A percentile compares a stretch with the other conserved stretches of the same genome.
These are phyloP conservation scores for Hypoxylon cercidicola DNA, from an alignment of 495 filamentous ascomycete genomes.

Conservation along the genomic window DNA sequence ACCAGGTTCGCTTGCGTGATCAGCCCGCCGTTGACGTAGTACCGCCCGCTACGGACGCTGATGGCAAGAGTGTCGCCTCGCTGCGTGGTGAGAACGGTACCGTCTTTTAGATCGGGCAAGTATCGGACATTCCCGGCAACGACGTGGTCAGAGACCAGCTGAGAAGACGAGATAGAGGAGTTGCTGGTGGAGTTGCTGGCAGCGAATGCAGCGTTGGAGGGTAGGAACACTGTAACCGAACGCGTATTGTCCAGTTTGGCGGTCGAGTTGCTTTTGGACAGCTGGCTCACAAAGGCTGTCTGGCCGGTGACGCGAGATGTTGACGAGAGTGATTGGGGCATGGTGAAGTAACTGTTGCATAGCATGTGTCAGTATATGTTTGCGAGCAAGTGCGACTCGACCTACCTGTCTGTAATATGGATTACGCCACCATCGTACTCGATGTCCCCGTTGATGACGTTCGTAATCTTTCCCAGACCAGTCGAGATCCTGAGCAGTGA, in stretches of 20 bases:
- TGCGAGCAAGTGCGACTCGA: not conserved
- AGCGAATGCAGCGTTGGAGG: slow-evolving; percentile 38
- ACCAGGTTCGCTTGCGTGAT: slow-evolving; percentile 48
- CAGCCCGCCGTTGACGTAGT: slow-evolving; percentile 50
- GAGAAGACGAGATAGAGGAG: slow-evolving; percentile 2
- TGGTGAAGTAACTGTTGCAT: slow-evolving; percentile 48
- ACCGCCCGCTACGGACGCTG: slow-evolving; percentile 37
- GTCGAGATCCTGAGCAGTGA: slow-evolving; percentile 31
- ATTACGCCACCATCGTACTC: slow-evolving; percentile 47
- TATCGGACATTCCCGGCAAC: slow-evolving; percentile 47
- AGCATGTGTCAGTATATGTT: slow-evolving; percentile 9
- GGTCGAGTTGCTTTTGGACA: slow-evolving; percentile 55
- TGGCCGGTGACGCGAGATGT: slow-evolving; percentile 31
- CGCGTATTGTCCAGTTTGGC: slow-evolving; percentile 48
- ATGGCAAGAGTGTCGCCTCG: slow-evolving; percentile 44
- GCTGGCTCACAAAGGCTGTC: slow-evolving; percentile 35
- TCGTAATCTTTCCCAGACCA: slow-evolving; percentile 47
- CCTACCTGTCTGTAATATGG: slow-evolving; percentile 47
- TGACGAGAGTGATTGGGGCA: slow-evolving; percentile 54
- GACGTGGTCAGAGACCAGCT: slow-evolving; percentile 43
- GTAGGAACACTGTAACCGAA: slow-evolving; percentile 42
- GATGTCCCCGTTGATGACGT: slow-evolving; percentile 47
- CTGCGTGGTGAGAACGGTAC: slow-evolving; percentile 44
- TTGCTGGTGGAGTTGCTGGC: slow-evolving; percentile 26
- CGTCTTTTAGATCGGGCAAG: slow-evolving; percentile 44